Conservation (phyloP, 2,329 filamentous ascomycete genomes). For the Xylariaceae sp. region DNA sequence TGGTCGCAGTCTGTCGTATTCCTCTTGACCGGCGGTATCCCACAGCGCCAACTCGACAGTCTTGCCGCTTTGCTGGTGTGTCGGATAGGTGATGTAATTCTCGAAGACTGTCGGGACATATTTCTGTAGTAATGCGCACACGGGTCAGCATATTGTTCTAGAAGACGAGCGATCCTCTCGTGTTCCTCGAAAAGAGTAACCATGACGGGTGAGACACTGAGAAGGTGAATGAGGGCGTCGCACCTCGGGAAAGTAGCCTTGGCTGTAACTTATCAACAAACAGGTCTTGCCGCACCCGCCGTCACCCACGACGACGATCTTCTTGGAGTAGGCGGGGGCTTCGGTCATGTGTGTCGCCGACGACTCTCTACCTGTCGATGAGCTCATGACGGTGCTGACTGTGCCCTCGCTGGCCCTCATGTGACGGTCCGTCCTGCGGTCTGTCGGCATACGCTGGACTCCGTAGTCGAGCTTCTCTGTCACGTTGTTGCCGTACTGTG, state of each 20-base stretch:
- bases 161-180: no score
- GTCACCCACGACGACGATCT: conserved; percentile 97
- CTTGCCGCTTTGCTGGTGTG: conserved; percentile 83
- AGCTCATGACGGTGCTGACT: conserved; percentile 78
- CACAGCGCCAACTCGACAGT: conserved; percentile 94
- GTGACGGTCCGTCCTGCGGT: conserved; percentile 46
- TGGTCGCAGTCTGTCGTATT: conserved; percentile 93
- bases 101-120: conserved; percentile 99
- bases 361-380: conserved; percentile 70
- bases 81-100: conserved; percentile 98
- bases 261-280: conserved; percentile 95
- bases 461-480: conserved; percentile 39
- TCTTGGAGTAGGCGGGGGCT: conserved; percentile 92
- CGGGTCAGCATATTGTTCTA: no score
- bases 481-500: conserved; percentile 41
- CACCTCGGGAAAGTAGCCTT: conserved; percentile 99
- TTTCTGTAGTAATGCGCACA: no score
- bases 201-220: conserved; percentile 3
- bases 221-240: conserved; percentile 21
- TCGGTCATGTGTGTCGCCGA: conserved; percentile 83
- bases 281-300: conserved; percentile 99
- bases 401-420: conserved; percentile 82
- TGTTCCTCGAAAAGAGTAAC: no score
- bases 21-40: conserved; percentile 98
- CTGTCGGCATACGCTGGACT: conserved; percentile 34